Percentiles rank a stretch among this genome's conserved stretches.
Conservation (phyloP, 2,329 filamentous ascomycete genomes). For the Tolypocladium amazonense region DNA sequence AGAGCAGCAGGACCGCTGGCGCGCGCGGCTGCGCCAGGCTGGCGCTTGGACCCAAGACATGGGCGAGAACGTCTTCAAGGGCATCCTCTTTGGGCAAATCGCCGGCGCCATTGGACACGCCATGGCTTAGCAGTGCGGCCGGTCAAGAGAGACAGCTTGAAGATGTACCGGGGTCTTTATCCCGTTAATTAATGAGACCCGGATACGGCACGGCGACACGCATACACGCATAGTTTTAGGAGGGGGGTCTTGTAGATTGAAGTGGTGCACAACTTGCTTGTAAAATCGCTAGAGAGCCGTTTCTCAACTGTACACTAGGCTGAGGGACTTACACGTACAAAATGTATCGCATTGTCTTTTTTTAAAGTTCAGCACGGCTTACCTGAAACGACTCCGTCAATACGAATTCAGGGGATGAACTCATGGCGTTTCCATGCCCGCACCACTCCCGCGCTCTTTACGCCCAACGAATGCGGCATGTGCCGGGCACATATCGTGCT, state of each 20-base stretch:
- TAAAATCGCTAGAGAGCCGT: not conserved
- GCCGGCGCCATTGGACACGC: constrained; percentile 49
- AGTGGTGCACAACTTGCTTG: not conserved
- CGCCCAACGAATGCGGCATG: constrained; percentile 23
- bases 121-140: constrained; percentile 23
- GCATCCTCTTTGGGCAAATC: constrained; percentile 66
- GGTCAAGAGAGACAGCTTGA: not conserved
- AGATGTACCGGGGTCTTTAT: no score
- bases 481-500: constrained; percentile 37
- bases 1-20: constrained; percentile 58
- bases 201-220: not conserved
- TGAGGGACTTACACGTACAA: not conserved
- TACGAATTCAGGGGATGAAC: not conserved
- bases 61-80: constrained; percentile 66
- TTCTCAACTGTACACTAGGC: not conserved
- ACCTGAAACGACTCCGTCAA: no score
- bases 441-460: not conserved
- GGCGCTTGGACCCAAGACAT: constrained; percentile 73
- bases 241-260: not conserved
- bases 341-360: no score
- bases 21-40: constrained; percentile 52
- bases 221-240: not conserved
- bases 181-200: not conserved
- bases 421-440: no score
- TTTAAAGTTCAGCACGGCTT: not conserved